Percentiles rank a stretch among this genome's conserved stretches.
Conservation (phyloP, 208 protist genomes). For the Phytomonas francai region DNA sequence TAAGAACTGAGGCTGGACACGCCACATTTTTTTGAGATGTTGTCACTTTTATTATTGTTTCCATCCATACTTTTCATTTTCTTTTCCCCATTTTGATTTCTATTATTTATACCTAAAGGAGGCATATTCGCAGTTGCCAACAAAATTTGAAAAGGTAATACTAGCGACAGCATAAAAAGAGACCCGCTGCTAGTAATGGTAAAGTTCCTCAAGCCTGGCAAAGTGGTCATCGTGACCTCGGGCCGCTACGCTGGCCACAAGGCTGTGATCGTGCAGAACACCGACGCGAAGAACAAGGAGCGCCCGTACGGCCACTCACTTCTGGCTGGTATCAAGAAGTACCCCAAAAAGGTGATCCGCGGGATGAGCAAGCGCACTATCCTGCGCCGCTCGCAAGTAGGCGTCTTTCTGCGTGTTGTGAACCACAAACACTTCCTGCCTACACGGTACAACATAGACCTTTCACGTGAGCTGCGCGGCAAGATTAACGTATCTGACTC, state of each 20-base stretch:
- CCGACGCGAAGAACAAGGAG: conserved; percentile 87
- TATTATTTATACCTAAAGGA: neutral
- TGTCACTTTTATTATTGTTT: neutral
- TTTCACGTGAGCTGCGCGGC: conserved; percentile 85
- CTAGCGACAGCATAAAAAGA: neutral
- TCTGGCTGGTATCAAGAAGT: conserved; percentile 94
- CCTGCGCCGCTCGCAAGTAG: conserved; percentile 87
- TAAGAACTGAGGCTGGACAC: neutral
- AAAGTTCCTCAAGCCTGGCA: conserved; percentile 96
- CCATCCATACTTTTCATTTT: neutral
- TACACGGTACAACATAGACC: conserved; percentile 94
- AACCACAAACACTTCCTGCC: conserved; percentile 99
- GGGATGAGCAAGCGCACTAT: conserved; percentile 93
- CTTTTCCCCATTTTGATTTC: neutral
- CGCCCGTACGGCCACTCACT: conserved; percentile 93
- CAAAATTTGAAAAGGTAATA: neutral
- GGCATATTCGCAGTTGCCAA: neutral
- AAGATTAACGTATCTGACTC: conserved; percentile 90
- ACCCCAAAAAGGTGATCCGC: conserved; percentile 92
- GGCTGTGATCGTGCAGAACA: conserved; percentile 96
- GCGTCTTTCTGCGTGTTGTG: conserved; percentile 96
- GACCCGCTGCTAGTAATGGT: conserved; percentile 22
- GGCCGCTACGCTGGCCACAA: conserved; percentile 97
- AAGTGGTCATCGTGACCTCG: conserved; percentile 96
- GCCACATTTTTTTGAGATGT: neutral